Conservation (phyloP, 768 basidiomycete species). For the Pluteus cervinus region DNA sequence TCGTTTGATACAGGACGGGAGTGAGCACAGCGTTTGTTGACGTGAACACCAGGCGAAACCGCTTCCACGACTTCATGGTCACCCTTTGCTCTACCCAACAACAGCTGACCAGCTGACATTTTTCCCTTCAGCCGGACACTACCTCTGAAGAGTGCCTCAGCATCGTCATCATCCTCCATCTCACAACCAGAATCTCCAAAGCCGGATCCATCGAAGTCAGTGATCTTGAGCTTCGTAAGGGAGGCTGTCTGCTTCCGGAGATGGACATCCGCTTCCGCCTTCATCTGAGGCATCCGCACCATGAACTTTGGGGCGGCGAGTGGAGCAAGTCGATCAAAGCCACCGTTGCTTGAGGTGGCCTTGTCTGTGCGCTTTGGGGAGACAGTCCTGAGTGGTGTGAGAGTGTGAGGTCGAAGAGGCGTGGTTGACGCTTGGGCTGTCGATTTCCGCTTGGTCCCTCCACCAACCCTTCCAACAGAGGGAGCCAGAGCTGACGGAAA, state of each 20-base stretch:
- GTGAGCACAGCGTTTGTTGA: constrained; percentile 69
- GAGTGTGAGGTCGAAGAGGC: constrained; percentile 45
- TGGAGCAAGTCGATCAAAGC: constrained; percentile 50
- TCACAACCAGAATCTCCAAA: constrained; percentile 51
- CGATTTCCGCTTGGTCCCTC: constrained; percentile 67
- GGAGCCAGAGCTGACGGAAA: constrained; percentile 16
- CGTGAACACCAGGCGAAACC: constrained; percentile 72
- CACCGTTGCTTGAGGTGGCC: constrained; percentile 28
- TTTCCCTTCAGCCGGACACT: constrained; percentile 8
- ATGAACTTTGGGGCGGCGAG: constrained; percentile 46
- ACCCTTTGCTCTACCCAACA: constrained; percentile 31
- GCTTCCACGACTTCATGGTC: constrained; percentile 60
- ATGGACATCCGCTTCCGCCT: constrained; percentile 47
- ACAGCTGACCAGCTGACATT: constrained; percentile 1
- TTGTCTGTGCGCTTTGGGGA: constrained; percentile 24
- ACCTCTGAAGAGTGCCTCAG: constrained; percentile 22
- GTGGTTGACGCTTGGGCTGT: constrained; percentile 40
- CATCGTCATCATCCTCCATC: constrained; percentile 33
- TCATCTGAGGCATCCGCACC: constrained; percentile 42
- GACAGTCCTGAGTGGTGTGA: constrained; percentile 44
- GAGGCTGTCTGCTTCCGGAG: constrained; percentile 55
- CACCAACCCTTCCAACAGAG: constrained; percentile 26
- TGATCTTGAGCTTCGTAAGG: constrained; percentile 53
- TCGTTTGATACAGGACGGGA: constrained; percentile 68
- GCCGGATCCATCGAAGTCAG: constrained; percentile 42